Conservation (phyloP, 148 eudicot species). For the Diospyros kaki region DNA sequence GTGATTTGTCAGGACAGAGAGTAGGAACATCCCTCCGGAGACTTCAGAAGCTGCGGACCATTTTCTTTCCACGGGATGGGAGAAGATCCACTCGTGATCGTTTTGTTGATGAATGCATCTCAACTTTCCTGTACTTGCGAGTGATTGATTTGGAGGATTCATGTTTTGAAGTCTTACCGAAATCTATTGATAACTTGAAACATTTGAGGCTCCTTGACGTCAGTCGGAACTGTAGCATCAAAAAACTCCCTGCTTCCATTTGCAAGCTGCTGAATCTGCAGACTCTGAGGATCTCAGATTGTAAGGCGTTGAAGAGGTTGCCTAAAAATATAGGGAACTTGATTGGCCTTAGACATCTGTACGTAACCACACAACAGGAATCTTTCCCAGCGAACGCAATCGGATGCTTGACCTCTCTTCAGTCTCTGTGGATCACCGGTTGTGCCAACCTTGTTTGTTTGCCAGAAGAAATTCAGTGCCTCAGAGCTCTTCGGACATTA, state of each 20-base stretch:
- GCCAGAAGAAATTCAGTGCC: not conserved
- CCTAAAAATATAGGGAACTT: not conserved
- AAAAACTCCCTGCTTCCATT: not conserved
- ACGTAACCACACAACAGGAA: not conserved
- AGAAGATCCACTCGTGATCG: too few relatives aligned
- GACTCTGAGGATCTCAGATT: not conserved
- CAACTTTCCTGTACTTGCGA: too few relatives aligned
- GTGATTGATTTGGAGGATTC: too few relatives aligned
- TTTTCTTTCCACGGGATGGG: not conserved
- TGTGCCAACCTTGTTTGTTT: not conserved
- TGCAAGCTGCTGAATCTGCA: not conserved
- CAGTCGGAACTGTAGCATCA: not conserved
- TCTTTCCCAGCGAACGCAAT: not conserved
- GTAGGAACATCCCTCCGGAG: not conserved
- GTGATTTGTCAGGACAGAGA: not conserved
- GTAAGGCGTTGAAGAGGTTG: not conserved
- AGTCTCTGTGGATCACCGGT: not conserved
- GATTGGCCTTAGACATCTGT: slow-evolving; percentile 2
- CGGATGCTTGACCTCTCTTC: not conserved
- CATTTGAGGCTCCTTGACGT: slow-evolving; percentile 5
- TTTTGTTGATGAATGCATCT: too few relatives aligned
- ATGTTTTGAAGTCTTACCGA: not conserved
- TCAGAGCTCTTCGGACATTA: not conserved
- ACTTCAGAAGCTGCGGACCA: too few relatives aligned
- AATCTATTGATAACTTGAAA: not conserved